Conservation (phyloP, 2,329 filamentous ascomycete genomes). For the Cercospora canescens region DNA sequence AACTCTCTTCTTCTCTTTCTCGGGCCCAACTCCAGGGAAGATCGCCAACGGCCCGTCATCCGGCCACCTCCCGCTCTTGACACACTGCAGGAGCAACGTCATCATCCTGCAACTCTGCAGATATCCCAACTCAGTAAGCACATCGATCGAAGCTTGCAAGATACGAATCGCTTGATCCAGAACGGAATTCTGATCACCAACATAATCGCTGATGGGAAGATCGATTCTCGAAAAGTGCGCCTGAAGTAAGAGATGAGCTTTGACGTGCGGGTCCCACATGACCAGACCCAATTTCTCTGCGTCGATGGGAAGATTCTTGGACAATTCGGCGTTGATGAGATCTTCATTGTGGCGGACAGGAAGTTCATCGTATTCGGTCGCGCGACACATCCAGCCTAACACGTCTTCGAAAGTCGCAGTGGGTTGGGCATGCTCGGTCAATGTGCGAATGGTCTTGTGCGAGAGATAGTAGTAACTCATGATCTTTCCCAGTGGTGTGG, state of each 20-base stretch:
- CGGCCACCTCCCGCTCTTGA: conserved; percentile 93
- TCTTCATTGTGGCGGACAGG: conserved; percentile 98
- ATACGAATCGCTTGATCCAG: conserved; percentile 97
- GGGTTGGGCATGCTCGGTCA: conserved; percentile 74
- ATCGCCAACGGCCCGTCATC: conserved; percentile 76
- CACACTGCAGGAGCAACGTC: conserved; percentile 82
- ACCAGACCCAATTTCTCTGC: conserved; percentile 68
- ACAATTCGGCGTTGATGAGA: conserved; percentile 89
- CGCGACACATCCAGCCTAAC: conserved; percentile 87
- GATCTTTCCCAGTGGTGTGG: conserved; percentile 92
- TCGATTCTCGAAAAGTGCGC: conserved; percentile 92
- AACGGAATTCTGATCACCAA: conserved; percentile 85
- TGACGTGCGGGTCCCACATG: conserved; percentile 98
- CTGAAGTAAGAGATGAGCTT: conserved; percentile 89
- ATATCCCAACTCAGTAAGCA: conserved; percentile 85
- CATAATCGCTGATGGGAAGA: conserved; percentile 93
- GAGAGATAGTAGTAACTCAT: conserved; percentile 99
- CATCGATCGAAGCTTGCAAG: conserved; percentile 90
- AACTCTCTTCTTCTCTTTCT: conserved; percentile 44
- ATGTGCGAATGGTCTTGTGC: conserved; percentile 87
- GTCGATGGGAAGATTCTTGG: conserved; percentile 73
- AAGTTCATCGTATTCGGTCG: conserved; percentile 95
- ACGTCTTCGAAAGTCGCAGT: conserved; percentile 77
- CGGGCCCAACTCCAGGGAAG: conserved; percentile 67
- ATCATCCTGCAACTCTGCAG: conserved; percentile 76